These are phyloP conservation scores for Aspergillus pseudonomiae DNA, from an alignment of 2,329 filamentous ascomycete species.

Conservation along the genomic window DNA sequence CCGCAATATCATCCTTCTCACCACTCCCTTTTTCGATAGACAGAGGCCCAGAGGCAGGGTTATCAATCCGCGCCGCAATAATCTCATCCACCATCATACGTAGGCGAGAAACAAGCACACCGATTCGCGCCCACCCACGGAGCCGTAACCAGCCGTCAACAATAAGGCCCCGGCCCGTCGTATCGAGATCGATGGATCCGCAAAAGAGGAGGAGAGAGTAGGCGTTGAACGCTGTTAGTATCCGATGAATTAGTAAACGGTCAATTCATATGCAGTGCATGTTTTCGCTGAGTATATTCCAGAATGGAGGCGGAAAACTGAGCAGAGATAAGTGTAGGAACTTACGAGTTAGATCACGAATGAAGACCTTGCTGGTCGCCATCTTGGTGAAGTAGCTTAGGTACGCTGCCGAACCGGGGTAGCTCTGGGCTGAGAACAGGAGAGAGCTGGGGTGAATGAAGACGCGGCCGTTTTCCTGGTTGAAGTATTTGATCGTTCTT, in stretches of 20 bases:
- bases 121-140: constrained; percentile 91
- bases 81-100: constrained; percentile 85
- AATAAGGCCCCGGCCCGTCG: constrained; percentile 79
- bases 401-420: constrained; percentile 74
- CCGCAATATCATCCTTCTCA: constrained; percentile 24
- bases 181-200: constrained; percentile 82
- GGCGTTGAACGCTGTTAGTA: constrained; percentile 72
- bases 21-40: constrained; percentile 5
- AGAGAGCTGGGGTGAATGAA: constrained; percentile 92
- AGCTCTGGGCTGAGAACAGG: constrained; percentile 79
- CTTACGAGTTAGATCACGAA: constrained; percentile 85
- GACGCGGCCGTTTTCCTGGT: constrained; percentile 79
- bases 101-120: constrained; percentile 81
- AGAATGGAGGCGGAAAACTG: background rate
- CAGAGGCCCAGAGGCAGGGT: constrained; percentile 63
- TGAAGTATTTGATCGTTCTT: constrained; percentile 88
- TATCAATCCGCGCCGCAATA: constrained; percentile 78
- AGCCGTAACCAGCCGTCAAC: constrained; percentile 90
- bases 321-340: constrained; percentile 24
- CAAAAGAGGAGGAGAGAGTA: constrained; percentile 88
- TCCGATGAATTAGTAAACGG: constrained; percentile 9
- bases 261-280: background rate
- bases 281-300: background rate
- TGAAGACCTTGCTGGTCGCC: constrained; percentile 87
- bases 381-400: constrained; percentile 92